phyloP scores from a whole-genome alignment of 192 early-diverging fungal species.

The Entomortierella beljakovae region DNA sequence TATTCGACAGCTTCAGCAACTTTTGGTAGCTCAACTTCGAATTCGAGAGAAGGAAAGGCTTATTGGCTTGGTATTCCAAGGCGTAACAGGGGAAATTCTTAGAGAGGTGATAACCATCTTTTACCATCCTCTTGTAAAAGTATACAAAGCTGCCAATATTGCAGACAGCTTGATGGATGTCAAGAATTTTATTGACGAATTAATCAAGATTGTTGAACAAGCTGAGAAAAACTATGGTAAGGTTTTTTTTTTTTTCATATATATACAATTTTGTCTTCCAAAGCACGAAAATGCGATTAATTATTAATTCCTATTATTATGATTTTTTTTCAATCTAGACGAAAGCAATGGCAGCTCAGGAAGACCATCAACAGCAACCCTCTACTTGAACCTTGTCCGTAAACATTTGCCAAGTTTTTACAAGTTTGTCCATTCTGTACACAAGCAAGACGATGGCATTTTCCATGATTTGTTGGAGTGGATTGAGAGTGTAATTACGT shows the following conservation, averaged over 20 bases:
- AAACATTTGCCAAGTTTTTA: constrained; percentile 65
- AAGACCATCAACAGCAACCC: constrained; percentile 36
- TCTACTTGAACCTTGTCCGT: constrained; percentile 58
- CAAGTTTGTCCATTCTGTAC: constrained; percentile 65
- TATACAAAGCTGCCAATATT: constrained; percentile 70
- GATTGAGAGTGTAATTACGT: constrained; percentile 56
- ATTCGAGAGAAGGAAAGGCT: constrained; percentile 63
- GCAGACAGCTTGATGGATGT: constrained; percentile 62
- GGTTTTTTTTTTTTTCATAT: background rate
- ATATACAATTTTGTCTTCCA: background rate
- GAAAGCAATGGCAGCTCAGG: background rate
- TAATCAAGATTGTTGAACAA: constrained; percentile 64
- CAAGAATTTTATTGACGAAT: constrained; percentile 61
- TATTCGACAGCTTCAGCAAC: constrained; percentile 52
- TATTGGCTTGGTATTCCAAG: constrained; percentile 63
- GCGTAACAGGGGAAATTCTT: constrained; percentile 64
- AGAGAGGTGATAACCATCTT: constrained; percentile 67
- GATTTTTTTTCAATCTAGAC: background rate
- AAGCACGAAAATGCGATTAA: no score
- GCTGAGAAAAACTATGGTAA: constrained; percentile 37
- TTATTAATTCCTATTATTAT: constrained; percentile 4
- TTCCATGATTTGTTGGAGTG: constrained; percentile 61
- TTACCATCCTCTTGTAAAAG: constrained; percentile 66
- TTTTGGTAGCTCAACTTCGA: constrained; percentile 60
- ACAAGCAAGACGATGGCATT: constrained; percentile 60